A percentile compares a stretch with the other conserved stretches of the same genome.
Conservation (phyloP, 306 rosid species). For the Vigna nakashimae region DNA sequence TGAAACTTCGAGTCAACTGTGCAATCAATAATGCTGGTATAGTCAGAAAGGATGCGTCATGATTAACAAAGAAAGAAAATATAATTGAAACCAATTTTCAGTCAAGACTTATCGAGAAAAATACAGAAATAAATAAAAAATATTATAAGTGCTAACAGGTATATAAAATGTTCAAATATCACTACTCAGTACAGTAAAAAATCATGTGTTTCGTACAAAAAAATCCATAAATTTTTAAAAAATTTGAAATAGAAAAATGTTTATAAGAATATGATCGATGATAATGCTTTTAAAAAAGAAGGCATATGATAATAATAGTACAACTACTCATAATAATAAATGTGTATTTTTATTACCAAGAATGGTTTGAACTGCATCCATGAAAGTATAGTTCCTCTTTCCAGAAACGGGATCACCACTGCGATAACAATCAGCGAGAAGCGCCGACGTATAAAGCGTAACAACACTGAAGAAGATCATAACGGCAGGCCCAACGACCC, state of each 20-base stretch:
- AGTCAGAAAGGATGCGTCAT: background rate
- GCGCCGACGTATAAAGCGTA: conserved; percentile 49
- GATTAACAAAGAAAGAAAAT: background rate
- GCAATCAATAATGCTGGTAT: background rate
- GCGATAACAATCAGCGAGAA: conserved; percentile 63
- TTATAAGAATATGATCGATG: too few species aligned
- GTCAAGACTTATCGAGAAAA: too few species aligned
- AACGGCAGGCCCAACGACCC: conserved; percentile 58
- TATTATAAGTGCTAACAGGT: too few species aligned
- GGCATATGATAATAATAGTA: background rate
- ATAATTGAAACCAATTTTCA: background rate
- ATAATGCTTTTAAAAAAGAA: too few species aligned
- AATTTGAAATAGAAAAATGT: too few species aligned
- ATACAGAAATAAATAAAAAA: too few species aligned
- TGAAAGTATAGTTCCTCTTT: conserved; percentile 58
- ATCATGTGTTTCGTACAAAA: too few species aligned
- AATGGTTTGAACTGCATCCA: conserved; percentile 56
- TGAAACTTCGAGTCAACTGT: conserved; percentile 10
- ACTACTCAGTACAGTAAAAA: too few species aligned
- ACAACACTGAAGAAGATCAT: conserved; percentile 55
- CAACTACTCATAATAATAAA: background rate
- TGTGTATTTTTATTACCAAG: background rate
- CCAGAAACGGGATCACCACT: conserved; percentile 42
- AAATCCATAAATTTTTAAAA: too few species aligned
- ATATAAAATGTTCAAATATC: too few species aligned